These are phyloP conservation scores for Aspergillus quadrilineatus DNA, from an alignment of 2,329 filamentous ascomycete species.

Conservation along the genomic window DNA sequence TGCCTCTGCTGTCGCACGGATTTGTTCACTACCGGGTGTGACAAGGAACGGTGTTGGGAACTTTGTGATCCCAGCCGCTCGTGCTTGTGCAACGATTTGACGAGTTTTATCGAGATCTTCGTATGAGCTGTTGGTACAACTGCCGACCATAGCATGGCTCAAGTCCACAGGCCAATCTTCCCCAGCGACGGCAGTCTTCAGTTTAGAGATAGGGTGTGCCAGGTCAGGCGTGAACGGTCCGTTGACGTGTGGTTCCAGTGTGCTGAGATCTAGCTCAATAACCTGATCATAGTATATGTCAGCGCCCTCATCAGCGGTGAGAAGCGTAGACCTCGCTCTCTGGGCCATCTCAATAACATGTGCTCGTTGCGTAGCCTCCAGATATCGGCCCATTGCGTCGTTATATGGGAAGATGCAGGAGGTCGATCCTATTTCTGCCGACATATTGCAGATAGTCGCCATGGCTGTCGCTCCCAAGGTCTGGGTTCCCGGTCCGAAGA, in stretches of 20 bases:
- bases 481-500: constrained; percentile 64
- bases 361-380: constrained; percentile 79
- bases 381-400: constrained; percentile 92
- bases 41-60: constrained; percentile 87
- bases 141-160: constrained; percentile 92
- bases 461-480: constrained; percentile 75
- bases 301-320: constrained; percentile 80
- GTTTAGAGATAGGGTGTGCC: constrained; percentile 92
- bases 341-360: constrained; percentile 67
- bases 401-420: constrained; percentile 95
- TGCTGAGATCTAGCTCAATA: constrained; percentile 86
- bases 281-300: constrained; percentile 77
- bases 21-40: constrained; percentile 91
- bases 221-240: constrained; percentile 95
- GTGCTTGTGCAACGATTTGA: constrained; percentile 66
- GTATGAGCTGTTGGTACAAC: constrained; percentile 86
- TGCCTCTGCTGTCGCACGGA: constrained; percentile 81
- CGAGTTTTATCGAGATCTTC: constrained; percentile 76
- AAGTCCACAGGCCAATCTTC: constrained; percentile 92
- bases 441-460: constrained; percentile 72
- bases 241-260: constrained; percentile 95
- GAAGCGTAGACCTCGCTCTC: constrained; percentile 46
- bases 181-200: constrained; percentile 81
- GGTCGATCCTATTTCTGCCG: constrained; percentile 64
- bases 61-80: constrained; percentile 80